These are phyloP conservation scores for thale cress (Arabidopsis thaliana) DNA, from an alignment of 345 rosid genomes.

Conservation along the genomic window TAIR10.1 NC_003070.9:5326501-5327000, in stretches of 20 bases:
- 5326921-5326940: conserved; percentile 78
- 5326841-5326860: conserved; percentile 94
- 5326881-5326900: conserved; percentile 98
- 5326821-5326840: conserved; percentile 95
- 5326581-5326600: conserved; percentile 51
- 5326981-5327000: conserved; percentile 90
- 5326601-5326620: conserved; percentile 49
- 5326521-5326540: conserved; percentile 59
- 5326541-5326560: conserved; percentile 65
- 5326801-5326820: conserved; percentile 98
- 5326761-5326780: conserved; percentile 88
- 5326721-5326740: conserved; percentile 73
- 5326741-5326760: conserved; percentile 73
- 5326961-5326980: conserved; percentile 84
- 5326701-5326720: conserved; percentile 34
- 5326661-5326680: conserved; percentile 70
- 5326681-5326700: conserved; percentile 55
- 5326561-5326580: conserved; percentile 54
- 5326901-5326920: conserved; percentile 99
- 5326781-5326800: conserved; percentile 96
- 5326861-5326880: conserved; percentile 97
- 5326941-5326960: conserved; percentile 79
- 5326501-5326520: conserved; percentile 78
- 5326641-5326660: conserved; percentile 83
- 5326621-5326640: conserved; percentile 57